phyloP scores from a whole-genome alignment of 1,139 yeast genomes.

The Pneumocystis canis region DNA sequence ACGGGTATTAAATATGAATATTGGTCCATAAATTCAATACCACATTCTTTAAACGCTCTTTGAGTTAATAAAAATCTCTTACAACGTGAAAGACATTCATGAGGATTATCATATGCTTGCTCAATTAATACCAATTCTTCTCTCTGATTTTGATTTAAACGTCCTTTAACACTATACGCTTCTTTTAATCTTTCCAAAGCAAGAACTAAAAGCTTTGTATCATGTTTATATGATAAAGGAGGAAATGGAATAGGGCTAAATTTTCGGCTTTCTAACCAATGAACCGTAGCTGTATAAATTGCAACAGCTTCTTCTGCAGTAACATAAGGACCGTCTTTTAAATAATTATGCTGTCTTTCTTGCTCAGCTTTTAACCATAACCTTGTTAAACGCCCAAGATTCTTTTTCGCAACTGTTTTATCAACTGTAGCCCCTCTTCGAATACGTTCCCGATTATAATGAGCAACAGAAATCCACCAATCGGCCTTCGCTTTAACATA shows the following conservation, averaged over 20 bases:
- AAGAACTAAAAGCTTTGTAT: constrained; percentile 71
- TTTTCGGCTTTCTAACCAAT: constrained; percentile 79
- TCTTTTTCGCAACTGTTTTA: constrained; percentile 85
- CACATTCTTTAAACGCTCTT: constrained; percentile 80
- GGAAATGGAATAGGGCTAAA: constrained; percentile 90
- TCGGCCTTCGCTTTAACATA: constrained; percentile 93
- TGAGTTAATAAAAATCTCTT: constrained; percentile 75
- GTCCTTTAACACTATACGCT: constrained; percentile 63
- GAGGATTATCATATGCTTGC: constrained; percentile 94
- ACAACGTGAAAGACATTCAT: constrained; percentile 72
- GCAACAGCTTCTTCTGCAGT: constrained; percentile 80
- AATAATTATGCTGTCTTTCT: constrained; percentile 65
- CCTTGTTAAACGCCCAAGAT: constrained; percentile 78
- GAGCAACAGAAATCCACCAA: constrained; percentile 91
- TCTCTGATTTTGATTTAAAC: constrained; percentile 73
- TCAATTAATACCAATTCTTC: constrained; percentile 89
- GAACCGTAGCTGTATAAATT: constrained; percentile 72
- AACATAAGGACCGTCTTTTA: constrained; percentile 77
- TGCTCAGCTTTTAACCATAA: constrained; percentile 89
- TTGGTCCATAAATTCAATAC: constrained; percentile 82
- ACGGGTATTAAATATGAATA: constrained; percentile 76
- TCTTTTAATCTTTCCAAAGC: constrained; percentile 85
- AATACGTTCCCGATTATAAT: constrained; percentile 78
- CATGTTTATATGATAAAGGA: constrained; percentile 81
- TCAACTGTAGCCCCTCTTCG: constrained; percentile 81